These are phyloP conservation scores for Amphicarpaea edgeworthii DNA, from an alignment of 306 rosid species.

Conservation along the genomic window DNA sequence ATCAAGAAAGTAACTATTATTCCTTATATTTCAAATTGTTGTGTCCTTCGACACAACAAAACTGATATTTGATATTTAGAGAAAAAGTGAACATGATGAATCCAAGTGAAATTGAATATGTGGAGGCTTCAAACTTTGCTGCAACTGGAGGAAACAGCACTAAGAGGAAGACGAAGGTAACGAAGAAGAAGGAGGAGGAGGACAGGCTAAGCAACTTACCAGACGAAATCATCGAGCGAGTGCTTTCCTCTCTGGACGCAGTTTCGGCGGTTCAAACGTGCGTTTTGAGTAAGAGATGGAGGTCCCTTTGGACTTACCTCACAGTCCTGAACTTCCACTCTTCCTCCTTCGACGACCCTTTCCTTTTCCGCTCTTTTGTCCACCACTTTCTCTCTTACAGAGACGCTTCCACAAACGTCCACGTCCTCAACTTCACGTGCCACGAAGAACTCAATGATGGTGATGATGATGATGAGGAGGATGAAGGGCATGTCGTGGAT, in stretches of 20 bases:
- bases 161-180: too few relatives aligned
- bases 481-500: background rate
- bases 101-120: too few relatives aligned
- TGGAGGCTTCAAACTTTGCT: too few relatives aligned
- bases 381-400: background rate
- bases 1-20: too few relatives aligned
- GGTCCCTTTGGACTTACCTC: background rate
- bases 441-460: background rate
- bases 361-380: background rate
- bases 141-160: too few relatives aligned
- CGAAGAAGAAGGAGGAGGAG: too few relatives aligned
- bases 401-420: background rate
- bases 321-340: background rate
- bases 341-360: background rate
- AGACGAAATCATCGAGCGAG: background rate
- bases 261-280: background rate
- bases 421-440: background rate
- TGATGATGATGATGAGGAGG: background rate
- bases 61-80: too few relatives aligned
- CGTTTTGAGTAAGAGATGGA: conserved; percentile 8
- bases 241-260: background rate
- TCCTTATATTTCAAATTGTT: too few relatives aligned
- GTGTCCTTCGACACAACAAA: too few relatives aligned
- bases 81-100: too few relatives aligned
- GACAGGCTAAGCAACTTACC: background rate